Conservation (phyloP, 2,329 filamentous ascomycete species). For the Coniochaeta sp. region DNA sequence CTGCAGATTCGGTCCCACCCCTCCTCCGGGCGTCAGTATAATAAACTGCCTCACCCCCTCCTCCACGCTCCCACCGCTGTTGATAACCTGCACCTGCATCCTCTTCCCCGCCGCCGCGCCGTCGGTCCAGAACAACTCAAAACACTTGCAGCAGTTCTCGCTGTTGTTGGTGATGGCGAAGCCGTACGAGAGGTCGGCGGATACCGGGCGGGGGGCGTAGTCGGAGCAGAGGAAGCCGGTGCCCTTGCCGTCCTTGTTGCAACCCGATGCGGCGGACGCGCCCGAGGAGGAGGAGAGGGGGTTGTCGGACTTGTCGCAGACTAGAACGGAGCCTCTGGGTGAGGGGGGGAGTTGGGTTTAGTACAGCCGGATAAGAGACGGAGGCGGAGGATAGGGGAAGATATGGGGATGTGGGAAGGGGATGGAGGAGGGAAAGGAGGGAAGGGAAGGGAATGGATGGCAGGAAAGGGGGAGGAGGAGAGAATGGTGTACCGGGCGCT, state of each 20-base stretch:
- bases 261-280: constrained; percentile 7
- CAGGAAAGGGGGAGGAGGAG: not conserved
- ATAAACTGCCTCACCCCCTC: constrained; percentile 6
- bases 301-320: constrained; percentile 14
- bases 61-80: constrained; percentile 11
- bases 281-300: constrained; percentile 6
- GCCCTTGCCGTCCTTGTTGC: constrained; percentile 6
- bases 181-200: constrained; percentile 10
- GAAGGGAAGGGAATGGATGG: too few relatives aligned
- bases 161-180: constrained; percentile 12
- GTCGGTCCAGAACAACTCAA: constrained; percentile 12
- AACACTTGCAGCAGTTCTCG: constrained; percentile 16
- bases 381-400: too few relatives aligned
- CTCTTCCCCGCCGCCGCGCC: constrained; percentile 11
- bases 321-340: constrained; percentile 9
- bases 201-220: constrained; percentile 11
- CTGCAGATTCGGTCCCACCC: constrained; percentile 8
- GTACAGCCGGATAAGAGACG: not conserved
- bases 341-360: not conserved
- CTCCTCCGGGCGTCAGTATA: constrained; percentile 8
- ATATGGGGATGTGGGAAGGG: too few relatives aligned
- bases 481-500: constrained; percentile 7
- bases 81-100: constrained; percentile 15
- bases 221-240: constrained; percentile 13
- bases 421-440: not conserved